Evolutionary conservation across 202 grass and related monocot genomes (phyloP).

Genomic region (Saccharum hybrid): DNA sequence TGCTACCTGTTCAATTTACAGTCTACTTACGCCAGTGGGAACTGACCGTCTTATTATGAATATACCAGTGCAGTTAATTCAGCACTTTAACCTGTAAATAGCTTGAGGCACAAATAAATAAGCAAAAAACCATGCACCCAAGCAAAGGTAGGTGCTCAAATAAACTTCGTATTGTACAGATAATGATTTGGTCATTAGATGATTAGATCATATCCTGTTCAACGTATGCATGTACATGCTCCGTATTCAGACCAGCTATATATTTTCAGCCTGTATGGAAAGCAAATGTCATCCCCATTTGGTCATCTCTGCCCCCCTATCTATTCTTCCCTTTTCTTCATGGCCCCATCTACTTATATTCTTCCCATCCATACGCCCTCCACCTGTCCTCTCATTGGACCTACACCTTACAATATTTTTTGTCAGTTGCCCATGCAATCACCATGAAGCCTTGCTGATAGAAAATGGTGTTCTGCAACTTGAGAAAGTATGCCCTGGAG

Average conservation of each 20-base stretch:
- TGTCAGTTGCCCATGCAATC: not conserved
- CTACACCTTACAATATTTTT: not conserved
- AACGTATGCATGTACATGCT: conserved; percentile 2
- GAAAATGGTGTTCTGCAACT: not conserved
- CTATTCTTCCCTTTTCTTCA: no score
- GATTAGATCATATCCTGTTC: not conserved
- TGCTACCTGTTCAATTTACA: not conserved
- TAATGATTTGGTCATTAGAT: not conserved
- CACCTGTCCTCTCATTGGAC: not conserved
- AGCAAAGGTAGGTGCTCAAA: not conserved
- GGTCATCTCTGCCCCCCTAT: no score
- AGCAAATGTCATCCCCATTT: not conserved
- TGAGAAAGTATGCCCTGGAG: not conserved
- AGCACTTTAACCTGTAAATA: not conserved
- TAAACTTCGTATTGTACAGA: not conserved
- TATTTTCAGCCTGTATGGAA: not conserved
- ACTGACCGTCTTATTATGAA: conserved; percentile 3
- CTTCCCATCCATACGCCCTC: not conserved
- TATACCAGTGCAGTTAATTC: conserved; percentile 14
- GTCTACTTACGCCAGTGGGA: not conserved
- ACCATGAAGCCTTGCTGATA: no score
- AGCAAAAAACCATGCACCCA: not conserved
- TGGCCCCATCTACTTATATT: no score
- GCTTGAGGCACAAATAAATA: not conserved
- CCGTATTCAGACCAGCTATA: not conserved